Evolutionary conservation across 352 stramenopile species (phyloP), one percentile per base, ranked within the genome.

Genomic region (Phytophthora europaea): DNA sequence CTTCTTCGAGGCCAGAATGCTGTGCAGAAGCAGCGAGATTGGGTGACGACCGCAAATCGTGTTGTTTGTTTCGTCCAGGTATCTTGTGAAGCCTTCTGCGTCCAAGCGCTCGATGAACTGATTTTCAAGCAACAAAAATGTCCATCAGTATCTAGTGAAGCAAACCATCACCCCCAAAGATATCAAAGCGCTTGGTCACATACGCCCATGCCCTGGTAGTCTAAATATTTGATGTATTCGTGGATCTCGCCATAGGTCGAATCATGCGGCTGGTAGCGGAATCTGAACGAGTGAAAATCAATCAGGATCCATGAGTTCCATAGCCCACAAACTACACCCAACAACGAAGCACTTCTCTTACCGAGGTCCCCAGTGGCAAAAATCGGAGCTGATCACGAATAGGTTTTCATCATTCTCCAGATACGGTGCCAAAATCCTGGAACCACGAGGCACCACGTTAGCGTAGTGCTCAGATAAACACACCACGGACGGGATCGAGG

Each of bases 31-130:
- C 51, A 95, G 66, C 59, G 85, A 88, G 70, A 99, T 99, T 26
- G 97, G 95, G 79, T 99, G 97, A 51, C 97, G 91, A 6, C 97
- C 97, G 70, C 98, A 99, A 71, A 99, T 99, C 7, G 98, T 99
- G 81, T 99, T 99, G 52, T 82, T 87, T 38, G 95, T 98, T 79
- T 98, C 82, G 61, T 96, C 83, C 48, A 99, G 80, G 73, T 99
- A 99, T 61, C 91, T 82, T n/a, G 87, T 84, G 80, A 99, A 99
- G 8, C 94, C 97, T 6, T 83, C 78, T 0, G 91, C 83, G 58
- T 99, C 85, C 68, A 99, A 87, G 36, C 91, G 79, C 76, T 98
- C 87, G 72, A 99, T 99, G 20, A 98, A 80, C 73, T 95, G 64
- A 18, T 18, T 43, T 38, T 16, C 33, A 72, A 10, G 15, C 33